These are phyloP conservation scores for Phallus indusiatus DNA, from an alignment of 768 basidiomycete genomes.

Conservation along the genomic window DNA sequence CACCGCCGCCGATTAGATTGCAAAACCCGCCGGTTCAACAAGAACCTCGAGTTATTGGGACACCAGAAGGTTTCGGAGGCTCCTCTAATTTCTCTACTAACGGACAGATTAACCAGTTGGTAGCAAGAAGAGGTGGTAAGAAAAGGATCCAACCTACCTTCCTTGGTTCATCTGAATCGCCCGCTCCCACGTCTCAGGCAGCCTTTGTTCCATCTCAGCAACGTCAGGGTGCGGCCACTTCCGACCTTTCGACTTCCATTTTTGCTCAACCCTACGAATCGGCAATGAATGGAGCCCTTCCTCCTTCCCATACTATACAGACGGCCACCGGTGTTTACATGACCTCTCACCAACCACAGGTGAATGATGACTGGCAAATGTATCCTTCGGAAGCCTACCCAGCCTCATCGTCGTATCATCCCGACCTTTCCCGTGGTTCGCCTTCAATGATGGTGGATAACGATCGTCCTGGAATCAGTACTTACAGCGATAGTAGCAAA, in stretches of 20 bases:
- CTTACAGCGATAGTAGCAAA: slow-evolving; percentile 1
- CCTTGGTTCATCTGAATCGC: slow-evolving; percentile 28
- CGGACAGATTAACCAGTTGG: slow-evolving; percentile 53
- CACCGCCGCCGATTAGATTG: slow-evolving; percentile 27
- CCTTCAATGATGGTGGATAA: not conserved
- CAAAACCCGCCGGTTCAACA: slow-evolving; percentile 33
- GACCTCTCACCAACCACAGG: not conserved
- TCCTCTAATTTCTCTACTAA: slow-evolving; percentile 4
- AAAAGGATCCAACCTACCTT: slow-evolving; percentile 50
- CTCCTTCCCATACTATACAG: not conserved
- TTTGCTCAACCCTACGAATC: slow-evolving; percentile 1
- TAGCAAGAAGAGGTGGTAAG: slow-evolving; percentile 65
- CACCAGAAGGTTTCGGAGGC: slow-evolving; percentile 31
- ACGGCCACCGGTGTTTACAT: not conserved
- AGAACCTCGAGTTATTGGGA: slow-evolving; percentile 22
- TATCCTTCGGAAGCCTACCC: not conserved
- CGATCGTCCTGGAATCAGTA: not conserved
- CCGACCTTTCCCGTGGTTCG: not conserved
- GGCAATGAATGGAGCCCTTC: not conserved
- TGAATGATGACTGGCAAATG: not conserved
- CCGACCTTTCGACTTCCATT: not conserved
- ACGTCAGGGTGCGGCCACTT: not conserved
- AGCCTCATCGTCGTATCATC: not conserved
- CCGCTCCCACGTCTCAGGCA: not conserved
- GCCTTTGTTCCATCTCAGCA: not conserved